Percentiles rank a stretch among this genome's conserved stretches.
Conservation (phyloP, 371 early-diverging fungal genomes). For the Mortierella sp. region DNA sequence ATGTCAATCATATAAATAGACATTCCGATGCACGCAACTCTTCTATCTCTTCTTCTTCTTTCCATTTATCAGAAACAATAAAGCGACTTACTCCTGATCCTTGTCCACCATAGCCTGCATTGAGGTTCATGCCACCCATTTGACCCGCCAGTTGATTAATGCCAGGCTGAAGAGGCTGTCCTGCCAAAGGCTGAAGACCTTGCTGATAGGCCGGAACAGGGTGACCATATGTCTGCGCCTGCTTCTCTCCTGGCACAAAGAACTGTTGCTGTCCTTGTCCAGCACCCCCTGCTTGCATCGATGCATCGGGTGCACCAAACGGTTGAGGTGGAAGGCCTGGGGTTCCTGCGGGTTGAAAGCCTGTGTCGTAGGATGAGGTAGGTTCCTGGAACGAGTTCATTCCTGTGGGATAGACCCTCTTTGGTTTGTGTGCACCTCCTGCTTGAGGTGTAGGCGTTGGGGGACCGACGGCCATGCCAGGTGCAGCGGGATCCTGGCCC, state of each 20-base stretch:
- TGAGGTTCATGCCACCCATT: conserved; percentile 49
- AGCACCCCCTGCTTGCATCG: background rate
- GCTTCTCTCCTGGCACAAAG: conserved; percentile 47
- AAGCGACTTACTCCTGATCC: conserved; percentile 19
- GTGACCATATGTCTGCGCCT: conserved; percentile 29
- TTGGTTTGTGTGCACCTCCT: conserved; percentile 46
- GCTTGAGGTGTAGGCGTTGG: conserved; percentile 33
- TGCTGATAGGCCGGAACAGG: conserved; percentile 42
- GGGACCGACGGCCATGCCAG: conserved; percentile 24
- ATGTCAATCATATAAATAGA: too few species aligned
- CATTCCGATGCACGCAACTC: too few species aligned
- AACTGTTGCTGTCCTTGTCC: conserved; percentile 31
- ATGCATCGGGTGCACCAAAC: too few species aligned
- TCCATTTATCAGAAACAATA: background rate
- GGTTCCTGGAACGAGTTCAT: conserved; percentile 33
- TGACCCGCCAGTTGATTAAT: conserved; percentile 30
- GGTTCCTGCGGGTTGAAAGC: conserved; percentile 15
- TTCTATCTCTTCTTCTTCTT: too few species aligned
- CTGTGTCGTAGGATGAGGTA: conserved; percentile 12
- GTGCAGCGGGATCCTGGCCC: conserved; percentile 22
- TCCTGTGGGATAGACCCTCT: conserved; percentile 70
- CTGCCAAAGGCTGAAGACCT: conserved; percentile 32
- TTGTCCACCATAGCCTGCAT: conserved; percentile 26
- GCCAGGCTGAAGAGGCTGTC: conserved; percentile 22
- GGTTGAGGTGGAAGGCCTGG: conserved; percentile 15